Base-by-base conservation (phyloP, 345 rosid species). In the Gossypium ekmanianum region DNA sequence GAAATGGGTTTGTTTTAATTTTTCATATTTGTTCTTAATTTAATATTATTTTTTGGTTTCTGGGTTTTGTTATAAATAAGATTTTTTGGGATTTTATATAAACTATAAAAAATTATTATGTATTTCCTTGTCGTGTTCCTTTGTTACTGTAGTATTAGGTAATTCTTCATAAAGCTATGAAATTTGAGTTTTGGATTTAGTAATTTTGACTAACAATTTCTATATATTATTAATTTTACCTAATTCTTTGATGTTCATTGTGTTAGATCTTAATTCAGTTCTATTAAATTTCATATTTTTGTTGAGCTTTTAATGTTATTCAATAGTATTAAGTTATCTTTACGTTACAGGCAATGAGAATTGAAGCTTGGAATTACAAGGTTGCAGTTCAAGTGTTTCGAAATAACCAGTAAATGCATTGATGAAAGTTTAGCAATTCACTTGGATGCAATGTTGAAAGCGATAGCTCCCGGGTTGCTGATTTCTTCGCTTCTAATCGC, bases 391-490 rank as follows among this genome's bases (percentile, higher is more conserved):
- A 75, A 59, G 83, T 74, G 69, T 76, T 34, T 75, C 50, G 72
- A 62, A 57, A 22, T 57, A 57, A 34, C 20, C 48, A 61, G 29
- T 7, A 29, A 55, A 87, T 85, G 91, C 86, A 82, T 75, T 85
- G 86, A 79, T 22, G 39, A 50, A 43, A 17, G 73, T 20, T 64
- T 16, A 26, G 79, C 83, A 73, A 76, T 84, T 81, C 86, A 64
- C 61, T 83, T 74, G 81, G 81, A 59, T 77, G 81, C 88, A 85
- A 91, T 89, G 98, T 78, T 82, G 48, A 91, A 81, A 87, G 75
- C 87, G 74, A 79, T 91, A 77, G 85, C 85, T 81, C 61, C 80
- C 74, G 85, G 81, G 85, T 81, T 90, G 55, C 75, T 88, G 81
- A 81, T 88, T 72, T 78, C 79, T 54, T 81, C 82, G 18, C 72